Base-by-base conservation (phyloP, 2,329 filamentous ascomycete genomes). In the Fonsecaea nubica region DNA sequence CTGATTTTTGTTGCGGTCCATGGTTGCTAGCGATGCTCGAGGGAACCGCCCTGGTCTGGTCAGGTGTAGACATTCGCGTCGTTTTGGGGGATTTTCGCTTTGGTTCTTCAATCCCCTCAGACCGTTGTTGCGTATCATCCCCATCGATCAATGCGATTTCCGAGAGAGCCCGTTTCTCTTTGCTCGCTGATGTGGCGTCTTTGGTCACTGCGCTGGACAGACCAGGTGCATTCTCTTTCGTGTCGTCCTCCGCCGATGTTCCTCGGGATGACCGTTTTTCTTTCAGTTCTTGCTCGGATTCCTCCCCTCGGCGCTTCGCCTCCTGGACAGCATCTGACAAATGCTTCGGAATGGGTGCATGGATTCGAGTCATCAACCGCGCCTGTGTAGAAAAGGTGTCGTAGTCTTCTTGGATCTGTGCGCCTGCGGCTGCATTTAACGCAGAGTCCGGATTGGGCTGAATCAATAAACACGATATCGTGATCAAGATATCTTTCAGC, bases 361-460 rank as follows among this genome's bases (percentile, higher is more conserved):
- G 86, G 12, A 89, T 87, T 2, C 83, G 84, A 2, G 86, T 86
- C 87, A 89, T 88, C 53, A 89, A 75, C 75, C 80, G 83, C 15
- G 87, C 87, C 65, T 87, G 79, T 58, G 83, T 79, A 57, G 83
- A 82, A 72, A 87, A 89, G 0, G 80, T 80, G 4, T 82, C 81
- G 75, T 85, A 89, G 70, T 88, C 84, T 64, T 87, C 86, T 67
- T 86, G 85, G 6, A 86, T 79, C 66, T 89, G 73, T 36, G 83
- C 82, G 1, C 87, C 87, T 12, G 87, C 86, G 30, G 85, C 83
- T 9, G 85, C 84, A 70, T 89, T 89, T 68, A 89, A 76, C 7
- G 87, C 87, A 63, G 86, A 88, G 68, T 87, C 87, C 0, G 87
- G 86, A 72, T 89, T 89, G 1, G 87, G 87, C 62, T 88, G 84